These are phyloP conservation scores for Salmacisia buchloeana DNA, from an alignment of 1,284 basidiomycete species.

Conservation along the genomic window DNA sequence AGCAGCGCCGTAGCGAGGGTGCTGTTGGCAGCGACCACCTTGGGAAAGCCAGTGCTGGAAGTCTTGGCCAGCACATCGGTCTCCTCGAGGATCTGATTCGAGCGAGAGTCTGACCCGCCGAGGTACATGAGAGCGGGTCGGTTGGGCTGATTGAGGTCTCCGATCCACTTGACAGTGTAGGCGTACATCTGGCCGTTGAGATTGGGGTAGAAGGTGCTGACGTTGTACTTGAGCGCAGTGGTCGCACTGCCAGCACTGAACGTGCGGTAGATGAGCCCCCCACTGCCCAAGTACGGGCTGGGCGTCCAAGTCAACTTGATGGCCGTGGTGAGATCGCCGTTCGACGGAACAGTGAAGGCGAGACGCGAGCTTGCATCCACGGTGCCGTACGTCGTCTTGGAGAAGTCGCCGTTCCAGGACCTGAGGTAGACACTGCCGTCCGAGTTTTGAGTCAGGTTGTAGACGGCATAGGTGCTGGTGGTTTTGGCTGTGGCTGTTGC, in stretches of 20 bases:
- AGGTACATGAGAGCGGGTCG: constrained; percentile 9
- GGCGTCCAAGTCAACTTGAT: constrained; percentile 7
- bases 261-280: constrained; percentile 6
- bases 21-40: constrained; percentile 4
- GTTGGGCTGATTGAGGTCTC: neutral
- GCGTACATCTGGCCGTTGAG: constrained; percentile 3
- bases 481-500: neutral
- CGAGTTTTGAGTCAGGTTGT: constrained; percentile 6
- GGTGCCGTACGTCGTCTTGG: constrained; percentile 7
- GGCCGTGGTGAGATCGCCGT: neutral
- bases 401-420: constrained; percentile 5
- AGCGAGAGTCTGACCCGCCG: constrained; percentile 7
- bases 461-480: neutral
- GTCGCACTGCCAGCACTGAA: constrained; percentile 1
- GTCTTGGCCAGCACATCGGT: constrained; percentile 10
- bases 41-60: constrained; percentile 5
- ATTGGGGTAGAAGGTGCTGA: constrained; percentile 8
- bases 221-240: constrained; percentile 4
- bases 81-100: neutral
- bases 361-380: neutral
- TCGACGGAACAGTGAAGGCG: neutral
- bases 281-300: neutral
- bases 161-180: constrained; percentile 12
- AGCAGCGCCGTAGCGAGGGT: neutral
- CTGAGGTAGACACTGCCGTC: constrained; percentile 3